Percentiles rank a stretch among this genome's conserved stretches.
phyloP scores from a whole-genome alignment of 2,329 filamentous ascomycete genomes.

The Calonectria naviculata region DNA sequence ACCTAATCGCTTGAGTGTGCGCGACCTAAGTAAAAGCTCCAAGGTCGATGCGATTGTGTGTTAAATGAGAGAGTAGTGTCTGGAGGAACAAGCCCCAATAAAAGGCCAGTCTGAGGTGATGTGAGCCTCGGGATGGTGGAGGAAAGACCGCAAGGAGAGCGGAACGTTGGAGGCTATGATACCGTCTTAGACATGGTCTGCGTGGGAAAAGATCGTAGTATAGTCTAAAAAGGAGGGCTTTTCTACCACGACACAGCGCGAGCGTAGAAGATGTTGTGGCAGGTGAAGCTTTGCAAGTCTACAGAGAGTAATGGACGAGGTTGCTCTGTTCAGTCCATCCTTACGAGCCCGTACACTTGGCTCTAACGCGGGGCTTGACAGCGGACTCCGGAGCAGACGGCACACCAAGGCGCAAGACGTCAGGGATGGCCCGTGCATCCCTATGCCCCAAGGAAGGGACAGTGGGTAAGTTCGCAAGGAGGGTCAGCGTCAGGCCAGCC shows the following conservation, averaged over 20 bases:
- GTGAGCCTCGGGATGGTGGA: conserved; percentile 14
- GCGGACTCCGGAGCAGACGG: conserved; percentile 15
- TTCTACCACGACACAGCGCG: neutral
- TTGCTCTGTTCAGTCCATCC: conserved; percentile 23
- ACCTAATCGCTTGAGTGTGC: neutral
- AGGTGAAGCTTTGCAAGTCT: conserved; percentile 1
- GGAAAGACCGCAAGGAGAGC: conserved; percentile 28
- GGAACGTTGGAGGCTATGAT: conserved; percentile 24
- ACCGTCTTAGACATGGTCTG: conserved; percentile 30
- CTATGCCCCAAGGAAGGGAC: conserved; percentile 15
- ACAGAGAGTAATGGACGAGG: conserved; percentile 10
- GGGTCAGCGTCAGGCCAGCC: neutral
- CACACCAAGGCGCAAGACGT: conserved; percentile 28
- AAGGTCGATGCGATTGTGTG: neutral
- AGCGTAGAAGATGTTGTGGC: neutral
- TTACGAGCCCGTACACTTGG: conserved; percentile 28
- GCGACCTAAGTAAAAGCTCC: neutral
- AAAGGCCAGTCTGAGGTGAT: conserved; percentile 22
- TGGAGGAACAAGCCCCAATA: neutral
- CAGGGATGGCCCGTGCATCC: conserved; percentile 36
- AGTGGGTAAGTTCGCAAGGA: neutral
- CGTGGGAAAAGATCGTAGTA: neutral
- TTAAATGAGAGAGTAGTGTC: neutral
- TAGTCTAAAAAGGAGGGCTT: neutral
- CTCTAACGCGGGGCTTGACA: conserved; percentile 30